Evolutionary conservation across 345 rosid species (phyloP), one percentile per base, ranked within the genome.

Genomic region (Tarenaya hassleriana): DNA sequence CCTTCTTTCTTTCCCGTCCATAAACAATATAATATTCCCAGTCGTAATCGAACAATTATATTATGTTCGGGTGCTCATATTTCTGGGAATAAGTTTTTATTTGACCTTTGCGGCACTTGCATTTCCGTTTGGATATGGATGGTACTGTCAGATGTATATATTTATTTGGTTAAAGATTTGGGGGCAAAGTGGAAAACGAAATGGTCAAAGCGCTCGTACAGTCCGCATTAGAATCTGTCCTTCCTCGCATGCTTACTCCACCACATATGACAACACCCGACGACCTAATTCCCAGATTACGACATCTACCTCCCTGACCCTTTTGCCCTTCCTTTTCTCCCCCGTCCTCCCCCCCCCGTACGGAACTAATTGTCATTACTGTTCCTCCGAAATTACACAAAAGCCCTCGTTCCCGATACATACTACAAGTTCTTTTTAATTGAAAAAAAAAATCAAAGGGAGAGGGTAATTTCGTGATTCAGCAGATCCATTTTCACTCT

Each of bases 191-290:
- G 20, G 33, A 51, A 55, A 48, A 5, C 29, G 29, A 24, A 5
- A 24, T 24, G 29, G 29, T 24, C 29, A 24, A 24, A 24, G 29
- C 5, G 19, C 16, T 58, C 52, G 69, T 64, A 64, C 68, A 15
- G 55, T 48, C 62, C 69, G 58, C 58, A 64, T 58, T 57, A 45
- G 63, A 50, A 56, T 64, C 63, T 44, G 69, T 66, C 64, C 70
- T 66, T 66, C 70, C 70, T 66, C 70, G 64, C 64, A 66, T 66
- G 60, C 64, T 45, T 8, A 58, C 69, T 65, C 64, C 69, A 65
- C 64, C 69, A 58, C 32, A 64, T 43, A 33, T 5, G 1, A 34
- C 12, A 1, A 1, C 2, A 8, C 14, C 50, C 50, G 47, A 34
- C 57, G 69, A 39, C 69, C 69, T 64, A 64, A 64, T 56, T 65